Base-by-base conservation (phyloP, 345 rosid genomes). In the Eucalyptus polybractea region DNA sequence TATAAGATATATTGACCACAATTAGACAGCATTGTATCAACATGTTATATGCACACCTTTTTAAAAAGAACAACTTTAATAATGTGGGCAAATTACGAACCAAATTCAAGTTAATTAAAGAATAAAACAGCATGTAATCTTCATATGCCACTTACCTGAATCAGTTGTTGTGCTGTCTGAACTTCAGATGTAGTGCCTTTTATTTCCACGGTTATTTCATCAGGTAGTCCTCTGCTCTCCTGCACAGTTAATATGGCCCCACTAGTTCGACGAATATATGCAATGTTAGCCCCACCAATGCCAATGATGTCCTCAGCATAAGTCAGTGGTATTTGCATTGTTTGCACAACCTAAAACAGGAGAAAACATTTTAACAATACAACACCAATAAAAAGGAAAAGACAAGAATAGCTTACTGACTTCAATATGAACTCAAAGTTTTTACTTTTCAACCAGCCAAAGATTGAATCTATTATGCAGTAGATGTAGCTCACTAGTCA, bases 251-350 rank as follows among this genome's bases (percentile, higher is more conserved):
- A 91, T 53, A 93, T 89, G 44, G 97, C 97, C 86, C 97, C 98
- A 88, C 98, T 96, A 53, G 95, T 91, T 44, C 93, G 93, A 22
- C 97, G 97, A 50, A 97, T 95, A 91, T 91, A 94, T 87, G 95
- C 97, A 89, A 97, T 95, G 90, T 93, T 97, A 88, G 93, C 92
- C 86, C 99, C 99, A 88, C 94, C 95, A 81, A 96, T 86, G 89
- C 99, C 98, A 60, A 97, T 96, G 12, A 97, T 97, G 91, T 97
- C 97, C 90, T 96, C 96, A 19, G 97, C 99, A 92, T 95, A 95
- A 29, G 96, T 92, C 87, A 97, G 91, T 10, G 99, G 98, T 88
- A 97, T 93, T 95, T 95, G 97, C 97, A 97, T 94, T 25, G 96
- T 97, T 89, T 95, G 97, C 86, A 97, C 93, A 87, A 97, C 88